Evolutionary conservation across 2,329 filamentous ascomycete species (phyloP), one percentile per base, ranked within the genome.

Genomic region (Xenosphaeropsis pyriputrescens): DNA sequence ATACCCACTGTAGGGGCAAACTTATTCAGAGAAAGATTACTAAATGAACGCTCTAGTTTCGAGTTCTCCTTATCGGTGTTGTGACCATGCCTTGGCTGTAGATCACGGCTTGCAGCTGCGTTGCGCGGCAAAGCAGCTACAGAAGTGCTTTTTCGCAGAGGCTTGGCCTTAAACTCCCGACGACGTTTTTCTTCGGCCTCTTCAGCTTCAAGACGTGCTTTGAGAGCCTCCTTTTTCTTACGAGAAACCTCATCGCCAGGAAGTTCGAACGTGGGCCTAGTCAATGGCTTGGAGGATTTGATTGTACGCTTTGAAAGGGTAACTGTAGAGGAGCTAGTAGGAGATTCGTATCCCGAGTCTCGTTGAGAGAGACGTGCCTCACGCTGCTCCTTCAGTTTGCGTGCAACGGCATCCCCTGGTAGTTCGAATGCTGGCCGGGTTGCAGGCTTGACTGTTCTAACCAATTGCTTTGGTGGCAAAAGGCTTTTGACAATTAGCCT

Each of bases 121-220:
- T 73, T 71, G 18, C 73, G 70, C 30, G 72, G 70, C 5, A 62
- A 53, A 37, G 44, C 45, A 18, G 39, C 43, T 15, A 49, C 44
- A 34, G 54, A 56, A 14, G 62, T 50, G 39, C 60, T 67, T 38
- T 60, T 56, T 32, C 67, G 66, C 29, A 72, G 51, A 14, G 75
- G 74, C 29, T 65, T 65, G 5, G 74, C 75, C 52, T 76, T 79
- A 60, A 79, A 79, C 48, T 78, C 71, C 39, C 74, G 69, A 39
- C 67, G 65, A 53, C 64, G 71, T 17, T 61, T 66, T 42, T 74
- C 69, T 45, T 76, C 73, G 45, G 77, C 72, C 47, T 74, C 72
- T 47, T 76, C 64, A 3, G 63, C 64, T 43, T 60, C 66, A 32
- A 78, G 55, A 44, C 64, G 67, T 40, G 69, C 61, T 47, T 75